These are phyloP conservation scores for Psilocybe mexicana DNA, from an alignment of 1,284 basidiomycete genomes.

Conservation along the genomic window DNA sequence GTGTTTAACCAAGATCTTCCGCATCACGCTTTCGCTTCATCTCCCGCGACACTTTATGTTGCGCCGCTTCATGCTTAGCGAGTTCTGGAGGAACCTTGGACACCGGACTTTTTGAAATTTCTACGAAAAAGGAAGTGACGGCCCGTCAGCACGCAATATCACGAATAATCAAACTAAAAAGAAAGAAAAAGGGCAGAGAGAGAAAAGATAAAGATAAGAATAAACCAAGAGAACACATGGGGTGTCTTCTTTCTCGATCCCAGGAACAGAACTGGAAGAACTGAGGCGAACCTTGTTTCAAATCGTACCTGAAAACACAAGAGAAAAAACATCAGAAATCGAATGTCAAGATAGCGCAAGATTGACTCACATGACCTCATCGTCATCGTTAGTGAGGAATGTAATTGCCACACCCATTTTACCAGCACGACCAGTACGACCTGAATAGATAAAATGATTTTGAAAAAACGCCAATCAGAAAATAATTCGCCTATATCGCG, in stretches of 20 bases:
- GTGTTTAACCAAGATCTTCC: slow-evolving; percentile 60
- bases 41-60: slow-evolving; percentile 84
- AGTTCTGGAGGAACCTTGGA: slow-evolving; percentile 88
- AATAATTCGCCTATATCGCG: not conserved
- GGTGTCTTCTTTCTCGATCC: not conserved
- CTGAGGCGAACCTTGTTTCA: slow-evolving; percentile 71
- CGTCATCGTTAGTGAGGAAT: slow-evolving; percentile 94
- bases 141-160: not conserved
- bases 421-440: slow-evolving; percentile 95
- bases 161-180: too few relatives aligned
- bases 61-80: slow-evolving; percentile 87
- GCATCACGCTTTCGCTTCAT: slow-evolving; percentile 89
- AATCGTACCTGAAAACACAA: slow-evolving; percentile 68
- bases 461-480: not conserved
- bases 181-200: not conserved
- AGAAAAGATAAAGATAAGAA: not conserved
- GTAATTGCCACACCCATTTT: slow-evolving; percentile 93
- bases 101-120: slow-evolving; percentile 90
- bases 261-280: not conserved
- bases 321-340: slow-evolving; percentile 5
- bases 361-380: slow-evolving; percentile 88
- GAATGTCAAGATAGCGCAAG: slow-evolving; percentile 1
- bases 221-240: not conserved
- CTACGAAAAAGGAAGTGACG: slow-evolving; percentile 37
- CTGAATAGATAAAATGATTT: slow-evolving; percentile 36